Conservation (phyloP, 441 rosid species). For the Euphorbia celastroides region DNA sequence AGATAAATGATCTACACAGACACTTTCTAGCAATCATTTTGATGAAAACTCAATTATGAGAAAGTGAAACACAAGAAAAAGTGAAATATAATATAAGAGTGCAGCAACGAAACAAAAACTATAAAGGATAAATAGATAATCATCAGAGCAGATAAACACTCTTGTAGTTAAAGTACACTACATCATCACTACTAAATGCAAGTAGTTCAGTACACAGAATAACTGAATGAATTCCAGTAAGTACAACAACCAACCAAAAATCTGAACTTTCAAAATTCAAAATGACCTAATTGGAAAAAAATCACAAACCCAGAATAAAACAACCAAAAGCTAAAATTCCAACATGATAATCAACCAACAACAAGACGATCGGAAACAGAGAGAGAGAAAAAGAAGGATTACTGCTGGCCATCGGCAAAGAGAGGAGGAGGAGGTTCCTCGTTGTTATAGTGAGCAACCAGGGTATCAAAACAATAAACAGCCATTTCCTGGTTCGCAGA, state of each 20-base stretch:
- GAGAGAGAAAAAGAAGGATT: slow-evolving; percentile 7
- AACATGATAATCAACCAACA: background rate
- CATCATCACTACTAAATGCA: slow-evolving; percentile 7
- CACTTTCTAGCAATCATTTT: background rate
- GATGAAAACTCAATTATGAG: background rate
- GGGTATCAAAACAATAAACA: slow-evolving; percentile 89
- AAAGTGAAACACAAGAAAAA: background rate
- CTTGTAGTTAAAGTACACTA: background rate
- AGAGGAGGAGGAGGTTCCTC: slow-evolving; percentile 84
- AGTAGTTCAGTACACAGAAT: background rate
- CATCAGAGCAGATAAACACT: background rate
- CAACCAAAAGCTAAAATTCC: background rate
- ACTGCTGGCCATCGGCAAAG: slow-evolving; percentile 42
- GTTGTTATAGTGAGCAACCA: slow-evolving; percentile 84
- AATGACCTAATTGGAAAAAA: background rate
- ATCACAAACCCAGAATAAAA: background rate
- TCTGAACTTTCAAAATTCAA: background rate
- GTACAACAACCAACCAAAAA: background rate
- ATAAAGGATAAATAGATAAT: background rate
- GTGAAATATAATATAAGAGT: background rate
- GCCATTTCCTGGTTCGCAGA: slow-evolving; percentile 94
- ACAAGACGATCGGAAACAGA: background rate
- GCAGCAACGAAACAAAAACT: background rate
- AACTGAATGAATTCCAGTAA: background rate
- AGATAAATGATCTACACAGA: background rate